A percentile compares a stretch with the other conserved stretches of the same genome.
Evolutionary conservation across 2,329 filamentous ascomycete genomes (phyloP).

Genomic region (Xylaria sp.): DNA sequence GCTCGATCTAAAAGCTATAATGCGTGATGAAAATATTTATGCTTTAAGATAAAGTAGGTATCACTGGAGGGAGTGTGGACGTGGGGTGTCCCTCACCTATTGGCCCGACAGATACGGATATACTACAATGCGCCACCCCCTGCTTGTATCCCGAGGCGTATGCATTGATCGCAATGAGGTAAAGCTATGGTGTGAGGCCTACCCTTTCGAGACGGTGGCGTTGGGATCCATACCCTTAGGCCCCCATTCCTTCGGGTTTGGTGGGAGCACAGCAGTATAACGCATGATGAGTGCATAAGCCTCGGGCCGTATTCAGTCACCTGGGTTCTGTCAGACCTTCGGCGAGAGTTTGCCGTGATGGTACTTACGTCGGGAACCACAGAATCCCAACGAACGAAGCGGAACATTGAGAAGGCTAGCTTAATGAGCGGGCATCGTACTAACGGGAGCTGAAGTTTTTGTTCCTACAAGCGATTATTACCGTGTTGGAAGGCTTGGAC

Average conservation of each 20-base stretch:
- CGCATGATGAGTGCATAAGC: conserved; percentile 6
- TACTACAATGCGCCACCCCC: conserved; percentile 2
- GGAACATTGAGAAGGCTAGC: no score
- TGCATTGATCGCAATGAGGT: conserved; percentile 11
- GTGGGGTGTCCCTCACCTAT: neutral
- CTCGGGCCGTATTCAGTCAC: conserved; percentile 8
- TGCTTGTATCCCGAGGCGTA: conserved; percentile 1
- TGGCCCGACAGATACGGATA: neutral
- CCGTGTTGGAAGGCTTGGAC: no score
- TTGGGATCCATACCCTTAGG: neutral
- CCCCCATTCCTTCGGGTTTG: neutral
- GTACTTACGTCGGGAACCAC: neutral
- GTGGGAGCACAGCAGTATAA: neutral
- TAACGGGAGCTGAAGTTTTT: no score
- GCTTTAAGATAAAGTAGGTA: neutral
- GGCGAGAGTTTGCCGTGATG: neutral
- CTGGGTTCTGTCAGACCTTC: neutral
- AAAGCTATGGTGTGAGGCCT: neutral
- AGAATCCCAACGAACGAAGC: no score
- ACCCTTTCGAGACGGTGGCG: conserved; percentile 15
- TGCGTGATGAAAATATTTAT: neutral
- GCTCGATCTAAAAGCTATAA: neutral
- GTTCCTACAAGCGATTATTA: no score
- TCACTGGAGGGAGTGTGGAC: neutral
- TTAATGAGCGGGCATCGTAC: no score